These are phyloP conservation scores for Apiotrichum akiyoshidainum DNA, from an alignment of 1,284 basidiomycete genomes.

Conservation along the genomic window DNA sequence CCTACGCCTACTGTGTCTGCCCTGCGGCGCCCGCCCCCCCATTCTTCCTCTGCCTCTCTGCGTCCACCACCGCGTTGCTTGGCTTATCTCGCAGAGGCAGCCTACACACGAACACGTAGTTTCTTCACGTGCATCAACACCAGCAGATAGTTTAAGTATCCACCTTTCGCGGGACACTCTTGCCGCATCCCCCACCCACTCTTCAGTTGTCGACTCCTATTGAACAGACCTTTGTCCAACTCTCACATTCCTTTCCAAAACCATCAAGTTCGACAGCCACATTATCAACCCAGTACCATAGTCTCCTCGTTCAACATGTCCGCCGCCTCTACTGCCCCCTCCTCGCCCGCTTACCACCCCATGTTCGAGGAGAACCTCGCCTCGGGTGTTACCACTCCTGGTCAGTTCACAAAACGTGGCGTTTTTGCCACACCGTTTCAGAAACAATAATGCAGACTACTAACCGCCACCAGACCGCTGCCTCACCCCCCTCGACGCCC, in stretches of 20 bases:
- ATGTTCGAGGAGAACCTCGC: conserved; percentile 36
- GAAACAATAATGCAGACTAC: not conserved
- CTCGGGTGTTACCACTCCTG: conserved; percentile 45
- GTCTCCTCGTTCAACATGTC: conserved; percentile 8
- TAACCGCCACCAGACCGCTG: conserved; percentile 32
- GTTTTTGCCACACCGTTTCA: not conserved
- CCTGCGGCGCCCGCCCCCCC: too few relatives aligned
- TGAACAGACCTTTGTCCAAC: too few relatives aligned
- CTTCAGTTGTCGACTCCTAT: too few relatives aligned
- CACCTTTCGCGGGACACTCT: not conserved
- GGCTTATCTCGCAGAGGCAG: too few relatives aligned
- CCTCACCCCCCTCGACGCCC: conserved; percentile 33
- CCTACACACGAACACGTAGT: too few relatives aligned
- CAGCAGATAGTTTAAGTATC: too few relatives aligned
- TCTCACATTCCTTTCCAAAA: too few relatives aligned
- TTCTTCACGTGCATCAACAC: too few relatives aligned
- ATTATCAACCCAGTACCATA: not conserved
- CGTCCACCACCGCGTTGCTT: too few relatives aligned
- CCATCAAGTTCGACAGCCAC: conserved; percentile 9
- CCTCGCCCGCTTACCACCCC: conserved; percentile 27
- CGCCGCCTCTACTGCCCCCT: conserved; percentile 27
- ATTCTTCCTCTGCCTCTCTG: too few relatives aligned
- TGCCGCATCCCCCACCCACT: too few relatives aligned
- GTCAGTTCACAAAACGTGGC: conserved; percentile 15
- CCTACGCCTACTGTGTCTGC: too few relatives aligned